Evolutionary conservation across 805 yeast species (phyloP).

Genomic region (Yamadazyma akitaensis): DNA sequence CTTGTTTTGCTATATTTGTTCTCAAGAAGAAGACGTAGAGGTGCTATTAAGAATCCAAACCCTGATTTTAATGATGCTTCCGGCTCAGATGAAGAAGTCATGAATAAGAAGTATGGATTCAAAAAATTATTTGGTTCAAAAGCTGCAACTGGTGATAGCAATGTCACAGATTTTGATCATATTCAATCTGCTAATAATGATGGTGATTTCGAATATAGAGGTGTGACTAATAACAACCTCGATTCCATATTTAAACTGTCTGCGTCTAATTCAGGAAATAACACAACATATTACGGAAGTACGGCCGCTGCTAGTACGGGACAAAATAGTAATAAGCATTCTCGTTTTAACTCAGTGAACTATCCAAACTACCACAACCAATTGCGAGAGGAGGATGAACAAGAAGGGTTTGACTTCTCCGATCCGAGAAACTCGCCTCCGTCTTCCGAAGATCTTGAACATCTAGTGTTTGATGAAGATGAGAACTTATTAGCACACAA

Average conservation of each 20-base stretch:
- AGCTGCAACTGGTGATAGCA: slow-evolving; percentile 4
- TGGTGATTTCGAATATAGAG: slow-evolving; percentile 41
- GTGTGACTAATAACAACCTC: slow-evolving; percentile 42
- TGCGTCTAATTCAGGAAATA: slow-evolving; percentile 15
- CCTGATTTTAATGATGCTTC: slow-evolving; percentile 39
- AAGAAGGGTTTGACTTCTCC: slow-evolving; percentile 1
- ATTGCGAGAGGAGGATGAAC: slow-evolving; percentile 12
- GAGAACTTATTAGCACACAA: slow-evolving; percentile 5
- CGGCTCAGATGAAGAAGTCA: slow-evolving; percentile 9
- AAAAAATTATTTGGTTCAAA: slow-evolving; percentile 28
- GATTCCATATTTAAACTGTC: slow-evolving; percentile 35
- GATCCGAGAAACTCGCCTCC: background rate
- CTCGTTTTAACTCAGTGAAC: slow-evolving; percentile 27
- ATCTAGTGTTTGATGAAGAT: slow-evolving; percentile 13
- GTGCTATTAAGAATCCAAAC: slow-evolving; percentile 34
- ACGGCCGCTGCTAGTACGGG: slow-evolving; percentile 12
- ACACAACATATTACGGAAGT: slow-evolving; percentile 6
- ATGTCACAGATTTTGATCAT: slow-evolving; percentile 7
- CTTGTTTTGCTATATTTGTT: slow-evolving; percentile 35
- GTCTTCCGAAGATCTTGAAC: slow-evolving; percentile 13
- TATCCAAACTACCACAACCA: slow-evolving; percentile 10
- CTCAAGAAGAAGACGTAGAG: slow-evolving; percentile 28
- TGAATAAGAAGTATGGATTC: slow-evolving; percentile 22
- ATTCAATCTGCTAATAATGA: slow-evolving; percentile 7
- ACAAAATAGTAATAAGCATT: slow-evolving; percentile 17